Conservation (phyloP, 2,329 filamentous ascomycete genomes). For the Trichophyton simii region DNA sequence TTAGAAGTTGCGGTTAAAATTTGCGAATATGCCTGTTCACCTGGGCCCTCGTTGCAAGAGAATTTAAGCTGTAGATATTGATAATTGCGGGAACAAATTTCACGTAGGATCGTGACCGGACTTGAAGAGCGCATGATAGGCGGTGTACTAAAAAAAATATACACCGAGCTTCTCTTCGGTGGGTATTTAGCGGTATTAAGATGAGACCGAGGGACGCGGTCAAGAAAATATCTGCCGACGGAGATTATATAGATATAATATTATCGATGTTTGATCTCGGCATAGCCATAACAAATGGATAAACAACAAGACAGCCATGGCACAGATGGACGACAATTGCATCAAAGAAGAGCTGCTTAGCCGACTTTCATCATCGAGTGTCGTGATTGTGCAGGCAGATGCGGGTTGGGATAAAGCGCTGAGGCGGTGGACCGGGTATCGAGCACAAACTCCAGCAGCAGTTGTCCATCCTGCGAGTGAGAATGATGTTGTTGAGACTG, state of each 20-base stretch:
- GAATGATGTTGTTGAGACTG: neutral
- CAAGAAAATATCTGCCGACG: neutral
- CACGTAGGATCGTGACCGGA: neutral
- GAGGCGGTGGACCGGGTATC: neutral
- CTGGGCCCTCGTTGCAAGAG: too few relatives aligned
- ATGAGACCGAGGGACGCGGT: neutral
- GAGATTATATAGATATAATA: neutral
- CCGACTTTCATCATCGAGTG: neutral
- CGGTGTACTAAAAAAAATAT: neutral
- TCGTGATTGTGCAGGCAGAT: neutral
- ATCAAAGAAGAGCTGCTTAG: neutral
- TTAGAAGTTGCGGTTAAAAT: too few relatives aligned
- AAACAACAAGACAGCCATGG: neutral
- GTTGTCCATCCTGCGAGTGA: neutral
- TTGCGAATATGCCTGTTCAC: too few relatives aligned
- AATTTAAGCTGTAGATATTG: too few relatives aligned
- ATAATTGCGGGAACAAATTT: too few relatives aligned
- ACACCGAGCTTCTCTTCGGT: neutral
- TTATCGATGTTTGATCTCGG: neutral
- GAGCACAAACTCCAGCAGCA: neutral
- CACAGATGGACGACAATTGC: neutral
- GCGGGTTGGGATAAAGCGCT: neutral
- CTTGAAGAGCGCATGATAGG: neutral
- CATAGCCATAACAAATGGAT: neutral
- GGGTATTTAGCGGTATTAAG: neutral